These are phyloP conservation scores for Populus tremula DNA, from an alignment of 345 rosid species.

Conservation along the genomic window DNA sequence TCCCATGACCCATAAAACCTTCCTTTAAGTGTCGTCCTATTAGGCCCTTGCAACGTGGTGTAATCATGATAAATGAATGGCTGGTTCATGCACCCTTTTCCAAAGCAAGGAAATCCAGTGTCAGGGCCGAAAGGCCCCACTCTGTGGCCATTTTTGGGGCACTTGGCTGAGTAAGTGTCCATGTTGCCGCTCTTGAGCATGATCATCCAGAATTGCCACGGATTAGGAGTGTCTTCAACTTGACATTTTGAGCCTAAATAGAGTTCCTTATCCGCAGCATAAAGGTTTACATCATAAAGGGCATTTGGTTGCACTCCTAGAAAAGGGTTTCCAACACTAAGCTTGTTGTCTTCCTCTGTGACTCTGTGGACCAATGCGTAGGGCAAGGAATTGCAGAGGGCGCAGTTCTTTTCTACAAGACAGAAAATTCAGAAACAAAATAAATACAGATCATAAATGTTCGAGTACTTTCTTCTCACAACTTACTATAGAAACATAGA, in stretches of 20 bases:
- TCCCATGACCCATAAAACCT: conserved; percentile 81
- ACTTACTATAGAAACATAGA: too few relatives aligned
- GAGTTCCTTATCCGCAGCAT: conserved; percentile 63
- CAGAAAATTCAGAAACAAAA: background rate
- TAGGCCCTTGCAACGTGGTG: conserved; percentile 41
- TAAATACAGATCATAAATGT: background rate
- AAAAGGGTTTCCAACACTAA: conserved; percentile 36
- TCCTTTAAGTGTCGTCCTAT: conserved; percentile 51
- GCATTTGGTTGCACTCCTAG: conserved; percentile 11
- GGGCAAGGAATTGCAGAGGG: too few relatives aligned
- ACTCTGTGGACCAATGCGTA: conserved; percentile 47
- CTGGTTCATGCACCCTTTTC: conserved; percentile 80
- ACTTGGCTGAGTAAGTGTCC: conserved; percentile 55
- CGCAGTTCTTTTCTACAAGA: conserved; percentile 9
- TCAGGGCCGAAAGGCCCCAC: conserved; percentile 47
- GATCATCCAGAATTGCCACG: conserved; percentile 93
- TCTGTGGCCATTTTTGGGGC: conserved; percentile 64
- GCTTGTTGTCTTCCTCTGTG: conserved; percentile 56
- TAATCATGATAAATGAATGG: conserved; percentile 54
- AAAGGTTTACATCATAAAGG: conserved; percentile 9
- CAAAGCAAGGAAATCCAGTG: conserved; percentile 64
- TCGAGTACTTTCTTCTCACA: background rate
- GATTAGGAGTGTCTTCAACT: conserved; percentile 55
- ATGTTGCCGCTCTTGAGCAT: conserved; percentile 91
- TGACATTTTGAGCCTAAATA: conserved; percentile 66